Percentiles rank a stretch among this genome's conserved stretches.
Conservation (phyloP, 169 alveolate species). For the Perkinsus marinus region DNA sequence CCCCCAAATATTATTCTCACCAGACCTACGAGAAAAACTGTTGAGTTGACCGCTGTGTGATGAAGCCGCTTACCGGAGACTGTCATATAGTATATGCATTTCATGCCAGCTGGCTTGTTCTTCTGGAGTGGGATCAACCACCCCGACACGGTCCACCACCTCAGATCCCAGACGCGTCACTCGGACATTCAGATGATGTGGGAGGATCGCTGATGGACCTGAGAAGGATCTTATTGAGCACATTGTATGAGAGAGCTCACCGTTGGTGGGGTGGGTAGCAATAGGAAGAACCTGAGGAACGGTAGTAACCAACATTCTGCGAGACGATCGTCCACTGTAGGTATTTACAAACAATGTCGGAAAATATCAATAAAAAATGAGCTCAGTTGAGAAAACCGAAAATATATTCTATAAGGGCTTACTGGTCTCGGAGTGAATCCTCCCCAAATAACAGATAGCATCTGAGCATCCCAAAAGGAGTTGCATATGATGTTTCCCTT, state of each 20-base stretch:
- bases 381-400: neutral
- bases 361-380: no score
- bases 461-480: neutral
- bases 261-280: neutral
- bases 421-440: neutral
- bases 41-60: neutral
- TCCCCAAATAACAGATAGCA: neutral
- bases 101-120: neutral
- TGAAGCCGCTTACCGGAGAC: neutral
- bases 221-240: neutral
- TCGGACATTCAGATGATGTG: neutral
- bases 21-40: neutral
- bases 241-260: neutral
- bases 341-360: no score
- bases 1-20: neutral
- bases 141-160: neutral
- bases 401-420: neutral
- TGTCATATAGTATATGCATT: neutral
- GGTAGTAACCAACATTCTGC: no score
- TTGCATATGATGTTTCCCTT: neutral
- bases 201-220: neutral
- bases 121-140: neutral
- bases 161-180: neutral
- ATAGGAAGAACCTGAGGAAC: neutral
- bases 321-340: no score